A percentile compares a stretch with the other conserved stretches of the same genome.
Conservation (phyloP, 2,329 filamentous ascomycete genomes). For the Cladophialophora bantiana region DNA sequence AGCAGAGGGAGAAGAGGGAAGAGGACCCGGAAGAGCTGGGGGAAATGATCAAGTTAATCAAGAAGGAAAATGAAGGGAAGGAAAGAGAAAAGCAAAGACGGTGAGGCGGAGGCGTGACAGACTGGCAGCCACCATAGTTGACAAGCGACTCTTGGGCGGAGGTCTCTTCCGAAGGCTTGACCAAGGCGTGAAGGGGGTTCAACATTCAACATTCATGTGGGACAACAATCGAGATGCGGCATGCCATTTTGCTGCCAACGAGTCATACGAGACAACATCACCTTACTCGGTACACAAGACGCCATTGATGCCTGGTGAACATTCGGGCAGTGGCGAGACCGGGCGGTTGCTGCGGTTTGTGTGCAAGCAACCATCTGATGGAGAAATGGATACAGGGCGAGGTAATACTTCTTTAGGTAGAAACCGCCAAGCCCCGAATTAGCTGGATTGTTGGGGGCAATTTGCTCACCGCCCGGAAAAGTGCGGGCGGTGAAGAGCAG, state of each 20-base stretch:
- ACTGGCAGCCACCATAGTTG: conserved; percentile 8
- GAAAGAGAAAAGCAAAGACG: conserved; percentile 2
- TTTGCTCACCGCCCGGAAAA: conserved; percentile 10
- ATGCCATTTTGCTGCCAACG: not conserved
- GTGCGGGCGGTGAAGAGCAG: not conserved
- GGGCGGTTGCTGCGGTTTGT: not conserved
- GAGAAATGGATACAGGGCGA: not conserved
- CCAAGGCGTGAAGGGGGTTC: not conserved
- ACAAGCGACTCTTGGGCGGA: not conserved
- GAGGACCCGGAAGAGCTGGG: not conserved
- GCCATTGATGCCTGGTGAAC: not conserved
- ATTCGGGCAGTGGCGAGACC: conserved; percentile 9
- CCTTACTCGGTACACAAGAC: not conserved
- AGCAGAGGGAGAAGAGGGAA: not conserved
- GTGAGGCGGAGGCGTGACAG: conserved; percentile 22
- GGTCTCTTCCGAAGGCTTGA: not conserved
- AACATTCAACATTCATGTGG: not conserved
- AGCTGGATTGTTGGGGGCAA: not conserved
- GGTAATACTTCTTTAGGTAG: too few relatives aligned
- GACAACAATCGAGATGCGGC: not conserved
- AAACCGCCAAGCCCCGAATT: too few relatives aligned
- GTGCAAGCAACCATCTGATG: not conserved
- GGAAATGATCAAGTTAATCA: not conserved
- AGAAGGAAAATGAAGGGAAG: conserved; percentile 9
- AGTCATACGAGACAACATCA: not conserved